Evolutionary conservation across 495 filamentous ascomycete species (phyloP).

Genomic region (Barbatosphaeria neglecta): DNA sequence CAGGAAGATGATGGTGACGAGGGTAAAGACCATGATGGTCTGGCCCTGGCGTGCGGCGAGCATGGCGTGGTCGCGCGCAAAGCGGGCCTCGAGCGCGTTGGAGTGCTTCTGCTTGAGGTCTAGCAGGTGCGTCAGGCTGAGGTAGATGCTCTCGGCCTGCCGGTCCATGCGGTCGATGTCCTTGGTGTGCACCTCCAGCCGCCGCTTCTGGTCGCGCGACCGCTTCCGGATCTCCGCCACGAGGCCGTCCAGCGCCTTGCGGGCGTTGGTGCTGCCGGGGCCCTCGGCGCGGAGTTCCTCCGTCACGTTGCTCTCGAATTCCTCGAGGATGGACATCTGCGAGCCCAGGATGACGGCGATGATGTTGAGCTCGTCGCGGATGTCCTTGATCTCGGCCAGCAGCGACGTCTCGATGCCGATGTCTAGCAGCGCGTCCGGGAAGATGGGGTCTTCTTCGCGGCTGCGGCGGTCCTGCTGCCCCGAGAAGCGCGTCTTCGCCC

Average conservation of each 20-base stretch:
- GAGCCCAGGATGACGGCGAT: conserved; percentile 50
- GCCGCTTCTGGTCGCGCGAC: conserved; percentile 48
- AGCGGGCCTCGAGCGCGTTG: conserved; percentile 59
- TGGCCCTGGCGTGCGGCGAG: conserved; percentile 57
- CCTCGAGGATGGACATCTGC: conserved; percentile 42
- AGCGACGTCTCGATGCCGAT: conserved; percentile 58
- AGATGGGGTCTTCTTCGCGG: conserved; percentile 12
- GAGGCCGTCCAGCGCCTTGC: conserved; percentile 11
- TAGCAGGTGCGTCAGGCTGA: conserved; percentile 50
- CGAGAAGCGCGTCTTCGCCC: not conserved
- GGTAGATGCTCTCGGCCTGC: conserved; percentile 53
- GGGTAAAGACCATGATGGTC: conserved; percentile 65
- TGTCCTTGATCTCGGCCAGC: conserved; percentile 58
- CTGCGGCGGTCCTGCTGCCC: not conserved
- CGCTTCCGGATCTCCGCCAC: conserved; percentile 45
- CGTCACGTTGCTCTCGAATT: conserved; percentile 39
- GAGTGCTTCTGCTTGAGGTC: conserved; percentile 58
- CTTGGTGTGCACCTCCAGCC: conserved; percentile 49
- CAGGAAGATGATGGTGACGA: conserved; percentile 59
- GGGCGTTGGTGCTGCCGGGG: conserved; percentile 31
- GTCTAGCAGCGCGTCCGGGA: conserved; percentile 54
- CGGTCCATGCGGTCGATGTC: conserved; percentile 59
- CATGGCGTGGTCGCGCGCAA: conserved; percentile 54
- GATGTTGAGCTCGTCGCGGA: conserved; percentile 64
- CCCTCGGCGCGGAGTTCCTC: conserved; percentile 41